Evolutionary conservation across 345 rosid genomes (phyloP).

Genomic region (Citropsis articulata): DNA sequence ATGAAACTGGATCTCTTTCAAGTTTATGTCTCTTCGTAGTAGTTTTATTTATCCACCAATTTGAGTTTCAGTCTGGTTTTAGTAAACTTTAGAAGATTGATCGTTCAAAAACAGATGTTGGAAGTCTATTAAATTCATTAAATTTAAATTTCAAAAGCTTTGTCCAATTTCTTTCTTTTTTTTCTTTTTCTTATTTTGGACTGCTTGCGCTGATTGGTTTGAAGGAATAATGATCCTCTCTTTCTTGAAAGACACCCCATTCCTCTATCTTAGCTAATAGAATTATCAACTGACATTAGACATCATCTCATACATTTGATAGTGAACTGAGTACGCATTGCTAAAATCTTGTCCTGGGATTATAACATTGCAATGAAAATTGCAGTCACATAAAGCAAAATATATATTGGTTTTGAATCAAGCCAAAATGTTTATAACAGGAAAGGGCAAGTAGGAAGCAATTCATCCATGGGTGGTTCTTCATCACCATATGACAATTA

Average conservation of each 20-base stretch:
- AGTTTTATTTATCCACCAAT: neutral
- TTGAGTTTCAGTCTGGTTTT: neutral
- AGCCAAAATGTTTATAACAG: constrained; percentile 33
- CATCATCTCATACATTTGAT: neutral
- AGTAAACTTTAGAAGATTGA: neutral
- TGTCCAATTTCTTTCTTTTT: no score
- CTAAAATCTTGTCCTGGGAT: neutral
- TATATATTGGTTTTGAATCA: neutral
- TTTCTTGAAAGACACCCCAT: no score
- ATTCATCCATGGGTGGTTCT: constrained; percentile 21
- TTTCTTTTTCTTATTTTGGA: neutral
- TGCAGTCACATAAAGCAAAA: neutral
- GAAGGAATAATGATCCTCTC: no score
- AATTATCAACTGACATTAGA: neutral
- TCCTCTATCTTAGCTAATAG: no score
- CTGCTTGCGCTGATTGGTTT: neutral
- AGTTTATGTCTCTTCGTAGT: neutral
- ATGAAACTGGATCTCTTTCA: constrained; percentile 1
- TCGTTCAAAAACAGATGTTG: neutral
- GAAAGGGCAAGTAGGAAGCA: constrained; percentile 55
- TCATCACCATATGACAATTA: constrained; percentile 60
- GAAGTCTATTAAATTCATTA: neutral
- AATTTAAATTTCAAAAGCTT: no score
- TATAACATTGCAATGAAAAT: neutral
- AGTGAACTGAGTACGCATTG: neutral